Evolutionary conservation across 495 filamentous ascomycete genomes (phyloP), one percentile per base, ranked within the genome.

Genomic region (Tetracladium setigerum): DNA sequence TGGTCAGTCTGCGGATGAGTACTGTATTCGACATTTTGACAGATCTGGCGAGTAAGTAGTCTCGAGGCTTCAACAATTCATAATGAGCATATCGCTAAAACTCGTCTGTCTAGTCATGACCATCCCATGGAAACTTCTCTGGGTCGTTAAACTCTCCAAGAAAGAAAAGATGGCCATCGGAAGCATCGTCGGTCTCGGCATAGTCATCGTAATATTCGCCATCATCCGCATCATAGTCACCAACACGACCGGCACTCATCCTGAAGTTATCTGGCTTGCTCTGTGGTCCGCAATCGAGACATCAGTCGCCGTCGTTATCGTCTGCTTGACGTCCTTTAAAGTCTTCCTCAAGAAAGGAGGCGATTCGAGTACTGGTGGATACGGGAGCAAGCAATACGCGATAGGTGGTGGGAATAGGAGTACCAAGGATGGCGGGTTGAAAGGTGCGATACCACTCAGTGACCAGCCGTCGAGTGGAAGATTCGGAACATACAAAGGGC

Each of bases 221-320:
- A 30, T 52, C n/a, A 52, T 55, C 22, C 52, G 52, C 22, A 38
- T 50, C 12, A 43, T 50, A 3, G 52, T 50, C 31, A 52, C 40
- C 22, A 47, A 51, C 22, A 38, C 35, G 17, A 14, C 22, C 15
- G 38, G 31, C 24, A 43, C 33, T 4, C 41, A 50, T 30, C 45
- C 51, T 1, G 54, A 57, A 22, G 27, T 42, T 14, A 50, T 52
- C 19, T 57, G 54, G 54, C 45, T 57, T 2, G 51, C 44, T 27
- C 41, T 57, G 7, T 56, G 53, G 56, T 53, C 40, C 12, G 30
- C 46, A 27, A 56, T 54, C 27, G 53, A 59, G 39, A 40, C 49
- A 4, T 50, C 46, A 14, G 46, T 59, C 8, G 56, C 56, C 6
- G 56, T 56, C 2, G 34, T 48, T 15, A 42, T 57, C 40, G 40